Evolutionary conservation across 345 rosid genomes (phyloP).

Genomic region (Lepidium didymum): DNA sequence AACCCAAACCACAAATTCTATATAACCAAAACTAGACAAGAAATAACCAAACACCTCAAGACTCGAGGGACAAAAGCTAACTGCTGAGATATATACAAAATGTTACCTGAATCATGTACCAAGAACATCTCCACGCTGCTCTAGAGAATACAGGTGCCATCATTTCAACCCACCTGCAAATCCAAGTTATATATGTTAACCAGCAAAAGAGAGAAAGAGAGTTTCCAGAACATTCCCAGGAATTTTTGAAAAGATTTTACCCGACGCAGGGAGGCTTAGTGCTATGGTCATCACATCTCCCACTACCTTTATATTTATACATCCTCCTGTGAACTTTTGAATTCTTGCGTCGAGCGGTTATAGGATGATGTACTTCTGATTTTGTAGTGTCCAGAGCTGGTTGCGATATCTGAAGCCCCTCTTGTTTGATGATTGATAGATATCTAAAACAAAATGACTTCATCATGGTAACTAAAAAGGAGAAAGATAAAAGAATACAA

Average conservation of each 20-base stretch:
- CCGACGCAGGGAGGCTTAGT: conserved; percentile 88
- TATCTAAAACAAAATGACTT: conserved; percentile 36
- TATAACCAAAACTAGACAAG: not conserved
- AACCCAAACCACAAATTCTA: not conserved
- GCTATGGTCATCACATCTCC: conserved; percentile 60
- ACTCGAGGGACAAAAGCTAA: not conserved
- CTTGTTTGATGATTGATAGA: conserved; percentile 53
- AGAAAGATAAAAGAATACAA: not conserved
- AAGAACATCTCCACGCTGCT: conserved; percentile 84
- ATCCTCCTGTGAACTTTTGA: conserved; percentile 65
- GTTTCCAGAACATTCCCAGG: no score
- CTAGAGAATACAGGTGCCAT: conserved; percentile 97
- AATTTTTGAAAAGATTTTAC: conserved; percentile 25
- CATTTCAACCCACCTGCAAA: conserved; percentile 92
- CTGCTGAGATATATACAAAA: not conserved
- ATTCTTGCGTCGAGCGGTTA: conserved; percentile 55
- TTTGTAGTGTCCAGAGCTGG: conserved; percentile 82
- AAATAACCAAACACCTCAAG: no score
- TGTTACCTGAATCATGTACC: conserved; percentile 94
- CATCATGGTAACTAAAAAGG: not conserved
- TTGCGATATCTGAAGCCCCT: conserved; percentile 89
- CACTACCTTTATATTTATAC: conserved; percentile 73
- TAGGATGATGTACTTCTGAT: conserved; percentile 68
- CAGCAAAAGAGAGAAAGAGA: not conserved
- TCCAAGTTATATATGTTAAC: not conserved